Evolutionary conservation across 768 basidiomycete genomes (phyloP).

Genomic region (Hygrophorus russula): DNA sequence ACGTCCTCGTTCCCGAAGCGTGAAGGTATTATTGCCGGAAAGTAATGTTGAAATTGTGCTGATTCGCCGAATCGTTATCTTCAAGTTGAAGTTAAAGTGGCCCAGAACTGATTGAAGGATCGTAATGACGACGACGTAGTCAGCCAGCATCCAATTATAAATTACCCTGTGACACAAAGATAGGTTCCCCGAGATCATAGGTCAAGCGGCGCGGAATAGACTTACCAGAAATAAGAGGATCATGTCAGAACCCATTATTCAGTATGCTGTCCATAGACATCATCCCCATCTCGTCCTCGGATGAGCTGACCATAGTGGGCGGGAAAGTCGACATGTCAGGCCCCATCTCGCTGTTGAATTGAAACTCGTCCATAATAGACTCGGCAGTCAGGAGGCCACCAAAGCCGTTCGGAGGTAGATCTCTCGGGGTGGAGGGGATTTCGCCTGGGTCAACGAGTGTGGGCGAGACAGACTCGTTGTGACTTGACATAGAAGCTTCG

Average conservation of each 20-base stretch:
- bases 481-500: constrained; percentile 12
- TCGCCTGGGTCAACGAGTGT: too few species aligned
- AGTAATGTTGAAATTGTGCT: too few species aligned
- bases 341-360: constrained; percentile 77
- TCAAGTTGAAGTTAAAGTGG: too few species aligned
- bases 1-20: not conserved
- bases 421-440: too few species aligned
- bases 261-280: constrained; percentile 80
- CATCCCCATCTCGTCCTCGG: constrained; percentile 27
- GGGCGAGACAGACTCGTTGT: too few species aligned
- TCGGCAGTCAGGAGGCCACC: not conserved
- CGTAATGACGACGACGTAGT: too few species aligned
- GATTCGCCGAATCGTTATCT: too few species aligned
- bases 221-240: constrained; percentile 74
- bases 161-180: not conserved
- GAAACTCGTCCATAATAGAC: constrained; percentile 34
- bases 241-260: constrained; percentile 79
- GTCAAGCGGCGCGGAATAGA: constrained; percentile 8
- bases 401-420: not conserved
- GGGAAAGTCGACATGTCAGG: constrained; percentile 81
- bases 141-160: too few species aligned
- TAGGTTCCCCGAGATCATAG: not conserved
- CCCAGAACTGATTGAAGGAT: too few species aligned
- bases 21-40: too few species aligned
- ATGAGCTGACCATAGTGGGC: constrained; percentile 62